phyloP scores from a whole-genome alignment of 495 filamentous ascomycete species.

The Aspergillus ellipticus region DNA sequence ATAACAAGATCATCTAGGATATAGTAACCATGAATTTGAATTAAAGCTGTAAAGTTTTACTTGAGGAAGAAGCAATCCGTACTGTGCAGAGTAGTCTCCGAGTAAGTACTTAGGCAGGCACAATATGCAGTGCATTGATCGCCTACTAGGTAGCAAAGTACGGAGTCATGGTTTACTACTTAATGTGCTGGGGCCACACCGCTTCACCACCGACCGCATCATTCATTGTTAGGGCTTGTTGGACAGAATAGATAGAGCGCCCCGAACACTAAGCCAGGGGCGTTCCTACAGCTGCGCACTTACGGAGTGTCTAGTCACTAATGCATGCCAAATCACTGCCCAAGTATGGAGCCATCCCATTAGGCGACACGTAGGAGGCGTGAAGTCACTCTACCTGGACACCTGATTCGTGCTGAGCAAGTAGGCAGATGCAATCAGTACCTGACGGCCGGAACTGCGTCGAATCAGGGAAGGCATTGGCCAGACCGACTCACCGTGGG shows the following conservation, averaged over 20 bases:
- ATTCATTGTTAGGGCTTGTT: not conserved
- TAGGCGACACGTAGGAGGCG: constrained; percentile 2
- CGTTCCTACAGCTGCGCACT: not conserved
- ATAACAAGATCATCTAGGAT: not conserved
- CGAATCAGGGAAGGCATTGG: constrained; percentile 2
- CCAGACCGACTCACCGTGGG: not conserved
- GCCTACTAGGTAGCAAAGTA: no score
- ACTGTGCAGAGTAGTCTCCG: no score
- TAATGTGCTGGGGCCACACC: not conserved
- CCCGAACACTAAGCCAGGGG: not conserved
- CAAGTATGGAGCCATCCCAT: not conserved
- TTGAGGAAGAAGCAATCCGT: not conserved
- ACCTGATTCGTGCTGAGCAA: not conserved
- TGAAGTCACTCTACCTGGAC: not conserved
- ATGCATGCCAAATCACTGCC: not conserved
- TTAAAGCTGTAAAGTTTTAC: not conserved
- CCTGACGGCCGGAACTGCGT: not conserved
- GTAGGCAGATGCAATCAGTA: not conserved
- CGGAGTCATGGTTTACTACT: not conserved
- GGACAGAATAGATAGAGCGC: not conserved
- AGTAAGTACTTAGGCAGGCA: no score
- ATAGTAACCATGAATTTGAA: not conserved
- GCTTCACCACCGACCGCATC: constrained; percentile 3
- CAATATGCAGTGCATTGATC: not conserved
- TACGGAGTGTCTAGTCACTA: no score